A percentile compares a stretch with the other conserved stretches of the same genome.
These are phyloP conservation scores for Glycine soja DNA, from an alignment of 306 rosid genomes.

Conservation along the genomic window DNA sequence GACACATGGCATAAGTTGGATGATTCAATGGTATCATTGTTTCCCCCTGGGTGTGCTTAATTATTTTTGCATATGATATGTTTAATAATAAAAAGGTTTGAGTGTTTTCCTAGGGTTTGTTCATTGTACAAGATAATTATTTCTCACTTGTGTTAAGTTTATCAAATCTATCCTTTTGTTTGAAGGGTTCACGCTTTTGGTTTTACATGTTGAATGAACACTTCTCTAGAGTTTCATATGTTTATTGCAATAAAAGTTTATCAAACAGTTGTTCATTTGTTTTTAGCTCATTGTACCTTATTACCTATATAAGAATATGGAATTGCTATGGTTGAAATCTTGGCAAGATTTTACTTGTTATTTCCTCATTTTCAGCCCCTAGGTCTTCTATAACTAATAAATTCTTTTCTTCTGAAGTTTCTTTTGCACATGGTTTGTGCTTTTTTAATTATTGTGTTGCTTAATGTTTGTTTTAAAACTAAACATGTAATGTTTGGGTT, in stretches of 20 bases:
- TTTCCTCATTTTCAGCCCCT: background rate
- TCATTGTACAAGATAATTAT: too few relatives aligned
- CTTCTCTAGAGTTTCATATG: background rate
- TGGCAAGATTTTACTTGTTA: background rate
- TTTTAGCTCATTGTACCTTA: background rate
- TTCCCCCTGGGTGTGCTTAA: background rate
- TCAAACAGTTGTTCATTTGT: background rate
- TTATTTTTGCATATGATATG: too few relatives aligned
- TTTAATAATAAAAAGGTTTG: too few relatives aligned
- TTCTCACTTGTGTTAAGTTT: too few relatives aligned
- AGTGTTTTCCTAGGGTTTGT: too few relatives aligned
- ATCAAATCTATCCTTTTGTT: too few relatives aligned
- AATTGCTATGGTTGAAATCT: background rate
- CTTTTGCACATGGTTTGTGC: constrained; percentile 21
- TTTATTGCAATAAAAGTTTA: background rate
- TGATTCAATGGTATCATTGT: constrained; percentile 71
- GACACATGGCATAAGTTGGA: constrained; percentile 82
- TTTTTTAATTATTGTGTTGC: background rate
- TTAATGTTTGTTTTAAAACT: background rate
- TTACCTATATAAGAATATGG: background rate
- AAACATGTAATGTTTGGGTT: constrained; percentile 1
- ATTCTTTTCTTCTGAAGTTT: background rate
- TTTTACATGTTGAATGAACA: background rate
- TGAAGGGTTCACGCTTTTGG: too few relatives aligned
- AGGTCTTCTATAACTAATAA: background rate